Percentiles rank a stretch among this genome's conserved stretches.
Conservation (phyloP, 768 basidiomycete genomes). For the Suillus lakei region DNA sequence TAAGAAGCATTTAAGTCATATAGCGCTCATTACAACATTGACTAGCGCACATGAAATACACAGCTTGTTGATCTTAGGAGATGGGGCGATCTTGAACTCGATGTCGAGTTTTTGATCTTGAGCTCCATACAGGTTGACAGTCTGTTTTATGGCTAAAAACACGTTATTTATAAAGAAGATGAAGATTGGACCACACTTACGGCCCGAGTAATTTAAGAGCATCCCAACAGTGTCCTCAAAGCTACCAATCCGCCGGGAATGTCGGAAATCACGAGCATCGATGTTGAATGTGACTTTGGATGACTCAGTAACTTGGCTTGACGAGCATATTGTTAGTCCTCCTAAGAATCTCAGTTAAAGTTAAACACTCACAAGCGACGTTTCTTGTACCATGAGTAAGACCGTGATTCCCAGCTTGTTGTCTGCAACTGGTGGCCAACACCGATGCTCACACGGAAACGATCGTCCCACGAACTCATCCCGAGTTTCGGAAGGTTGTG, state of each 20-base stretch:
- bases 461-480: neutral
- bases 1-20: neutral
- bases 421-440: neutral
- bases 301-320: neutral
- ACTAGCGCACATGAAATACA: too few relatives aligned
- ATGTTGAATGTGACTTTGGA: neutral
- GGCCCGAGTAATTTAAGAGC: neutral
- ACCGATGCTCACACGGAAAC: neutral
- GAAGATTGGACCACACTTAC: neutral
- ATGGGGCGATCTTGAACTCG: neutral
- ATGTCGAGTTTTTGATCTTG: neutral
- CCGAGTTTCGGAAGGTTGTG: neutral
- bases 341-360: neutral
- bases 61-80: neutral
- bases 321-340: neutral
- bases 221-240: neutral
- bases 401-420: neutral
- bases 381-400: neutral
- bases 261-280: too few relatives aligned
- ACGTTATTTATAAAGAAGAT: neutral
- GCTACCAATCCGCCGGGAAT: neutral
- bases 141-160: neutral
- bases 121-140: neutral
- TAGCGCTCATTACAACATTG: too few relatives aligned
- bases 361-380: neutral